A percentile compares a stretch with the other conserved stretches of the same genome.
phyloP scores from a whole-genome alignment of 257 asterid genomes.

The Solanum clarkiae region DNA sequence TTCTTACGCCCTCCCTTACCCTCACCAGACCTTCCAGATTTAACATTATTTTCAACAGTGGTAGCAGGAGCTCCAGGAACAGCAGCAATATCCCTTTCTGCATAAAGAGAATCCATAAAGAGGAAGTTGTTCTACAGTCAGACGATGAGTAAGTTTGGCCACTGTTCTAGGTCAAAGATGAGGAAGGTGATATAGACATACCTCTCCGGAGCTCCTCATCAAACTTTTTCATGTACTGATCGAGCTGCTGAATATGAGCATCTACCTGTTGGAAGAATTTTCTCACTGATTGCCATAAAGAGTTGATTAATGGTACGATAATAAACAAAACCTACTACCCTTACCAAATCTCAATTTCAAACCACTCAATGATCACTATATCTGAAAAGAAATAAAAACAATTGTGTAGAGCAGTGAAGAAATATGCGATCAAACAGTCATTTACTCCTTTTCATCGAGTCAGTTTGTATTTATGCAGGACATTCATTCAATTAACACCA shows the following conservation, averaged over 20 bases:
- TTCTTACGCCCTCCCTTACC: slow-evolving; percentile 90
- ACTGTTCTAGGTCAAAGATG: not conserved
- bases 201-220: slow-evolving; percentile 88
- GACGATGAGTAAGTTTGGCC: not conserved
- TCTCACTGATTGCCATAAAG: not conserved
- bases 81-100: slow-evolving; percentile 62
- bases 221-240: slow-evolving; percentile 71
- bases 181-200: slow-evolving; percentile 11
- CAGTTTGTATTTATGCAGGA: not conserved
- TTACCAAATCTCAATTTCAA: not conserved
- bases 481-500: not conserved
- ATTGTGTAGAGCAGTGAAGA: not conserved
- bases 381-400: not conserved
- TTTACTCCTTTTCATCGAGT: not conserved
- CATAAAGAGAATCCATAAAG: not conserved
- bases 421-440: not conserved
- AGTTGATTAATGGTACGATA: not conserved
- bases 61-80: slow-evolving; percentile 44
- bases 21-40: slow-evolving; percentile 73
- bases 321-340: not conserved
- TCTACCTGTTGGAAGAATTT: slow-evolving; percentile 48
- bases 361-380: not conserved
- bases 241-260: slow-evolving; percentile 89
- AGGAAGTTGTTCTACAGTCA: not conserved
- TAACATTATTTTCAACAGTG: slow-evolving; percentile 38